A percentile compares a stretch with the other conserved stretches of the same genome.
Conservation (phyloP, 371 early-diverging fungal genomes). For the Rhizopus delemar region DNA sequence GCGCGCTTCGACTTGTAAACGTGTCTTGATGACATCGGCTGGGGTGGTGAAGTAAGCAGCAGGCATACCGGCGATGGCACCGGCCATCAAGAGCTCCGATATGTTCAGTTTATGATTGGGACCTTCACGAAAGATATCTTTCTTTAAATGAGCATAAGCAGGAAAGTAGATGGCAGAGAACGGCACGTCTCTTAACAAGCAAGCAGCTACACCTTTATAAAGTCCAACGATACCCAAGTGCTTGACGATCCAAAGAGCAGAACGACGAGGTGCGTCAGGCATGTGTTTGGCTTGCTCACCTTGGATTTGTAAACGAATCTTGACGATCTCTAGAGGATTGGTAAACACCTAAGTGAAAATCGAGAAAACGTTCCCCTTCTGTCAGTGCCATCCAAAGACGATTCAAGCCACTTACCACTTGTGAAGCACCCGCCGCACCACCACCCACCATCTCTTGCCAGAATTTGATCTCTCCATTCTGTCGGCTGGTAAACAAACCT, state of each 20-base stretch:
- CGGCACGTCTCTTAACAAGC: conserved; percentile 93
- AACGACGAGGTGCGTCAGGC: conserved; percentile 61
- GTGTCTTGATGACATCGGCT: conserved; percentile 98
- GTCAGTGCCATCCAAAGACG: not conserved
- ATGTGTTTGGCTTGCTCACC: conserved; percentile 69
- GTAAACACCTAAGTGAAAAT: conserved; percentile 60
- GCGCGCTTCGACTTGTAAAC: conserved; percentile 91
- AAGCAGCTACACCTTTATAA: conserved; percentile 94
- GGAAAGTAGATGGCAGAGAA: conserved; percentile 98
- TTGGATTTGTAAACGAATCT: conserved; percentile 93
- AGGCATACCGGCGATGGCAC: conserved; percentile 96
- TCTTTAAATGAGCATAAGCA: conserved; percentile 93
- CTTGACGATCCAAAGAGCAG: conserved; percentile 87
- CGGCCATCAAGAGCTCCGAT: conserved; percentile 82
- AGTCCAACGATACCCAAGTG: conserved; percentile 91
- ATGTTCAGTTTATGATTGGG: conserved; percentile 73
- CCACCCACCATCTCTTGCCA: conserved; percentile 88
- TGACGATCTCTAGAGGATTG: conserved; percentile 97
- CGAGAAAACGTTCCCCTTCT: not conserved
- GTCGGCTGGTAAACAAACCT: conserved; percentile 61
- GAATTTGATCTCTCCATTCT: conserved; percentile 75
- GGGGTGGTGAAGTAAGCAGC: conserved; percentile 97
- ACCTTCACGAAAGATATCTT: conserved; percentile 80
- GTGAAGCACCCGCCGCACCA: conserved; percentile 87
- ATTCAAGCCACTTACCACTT: conserved; percentile 57